These are phyloP conservation scores for Lizonia empirigonia DNA, from an alignment of 2,329 filamentous ascomycete species.

Conservation along the genomic window DNA sequence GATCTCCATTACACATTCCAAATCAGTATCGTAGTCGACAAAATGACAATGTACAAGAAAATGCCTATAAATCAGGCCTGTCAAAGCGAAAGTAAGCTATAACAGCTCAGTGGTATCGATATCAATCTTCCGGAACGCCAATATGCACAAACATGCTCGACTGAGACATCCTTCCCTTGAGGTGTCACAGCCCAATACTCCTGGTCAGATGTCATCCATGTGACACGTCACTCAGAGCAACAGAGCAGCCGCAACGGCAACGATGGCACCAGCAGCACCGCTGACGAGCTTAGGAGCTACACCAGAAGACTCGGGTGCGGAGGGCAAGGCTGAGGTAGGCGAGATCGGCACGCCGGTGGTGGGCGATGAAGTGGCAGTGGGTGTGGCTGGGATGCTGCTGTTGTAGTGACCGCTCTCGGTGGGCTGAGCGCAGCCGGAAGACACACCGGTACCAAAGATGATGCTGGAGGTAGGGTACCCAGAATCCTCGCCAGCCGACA, in stretches of 20 bases:
- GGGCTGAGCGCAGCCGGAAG: conserved; percentile 17
- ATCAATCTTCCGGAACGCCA: conserved; percentile 19
- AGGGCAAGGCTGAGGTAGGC: conserved; percentile 20
- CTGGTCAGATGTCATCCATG: background rate
- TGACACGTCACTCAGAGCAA: conserved; percentile 29
- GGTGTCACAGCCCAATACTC: background rate
- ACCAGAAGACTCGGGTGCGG: conserved; percentile 25
- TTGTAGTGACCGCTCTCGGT: conserved; percentile 25
- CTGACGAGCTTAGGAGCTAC: conserved; percentile 29
- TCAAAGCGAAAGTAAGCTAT: conserved; percentile 5
- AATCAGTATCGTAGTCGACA: background rate
- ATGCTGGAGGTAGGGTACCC: conserved; percentile 14
- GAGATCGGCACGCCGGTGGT: conserved; percentile 20
- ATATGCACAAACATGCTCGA: conserved; percentile 13
- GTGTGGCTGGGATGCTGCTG: conserved; percentile 7
- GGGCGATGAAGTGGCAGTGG: conserved; percentile 11
- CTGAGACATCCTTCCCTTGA: background rate
- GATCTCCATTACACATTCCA: conserved; percentile 2
- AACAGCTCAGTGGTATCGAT: conserved; percentile 28
- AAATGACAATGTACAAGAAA: conserved; percentile 23
- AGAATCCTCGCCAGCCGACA: conserved; percentile 62
- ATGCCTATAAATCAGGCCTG: conserved; percentile 7
- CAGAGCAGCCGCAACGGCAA: conserved; percentile 28
- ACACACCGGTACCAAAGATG: conserved; percentile 19
- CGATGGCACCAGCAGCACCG: conserved; percentile 31